Evolutionary conservation across 805 yeast genomes (phyloP).

Genomic region (Tetrapisispora pingtungensis): DNA sequence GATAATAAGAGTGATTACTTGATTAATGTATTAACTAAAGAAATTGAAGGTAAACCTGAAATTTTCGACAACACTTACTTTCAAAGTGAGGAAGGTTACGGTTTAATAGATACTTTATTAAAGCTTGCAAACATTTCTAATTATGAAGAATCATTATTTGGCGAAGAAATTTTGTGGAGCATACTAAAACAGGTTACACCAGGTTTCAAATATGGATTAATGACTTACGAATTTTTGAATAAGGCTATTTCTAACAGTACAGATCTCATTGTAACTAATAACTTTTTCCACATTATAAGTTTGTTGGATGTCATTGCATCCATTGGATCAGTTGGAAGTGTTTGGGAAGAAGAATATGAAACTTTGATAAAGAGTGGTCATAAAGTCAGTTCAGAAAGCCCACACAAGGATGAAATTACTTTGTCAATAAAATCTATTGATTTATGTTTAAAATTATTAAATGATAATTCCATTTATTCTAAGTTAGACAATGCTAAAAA

Average conservation of each 20-base stretch:
- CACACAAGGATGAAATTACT: conserved; percentile 43
- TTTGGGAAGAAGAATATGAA: conserved; percentile 56
- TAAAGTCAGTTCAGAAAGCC: conserved; percentile 34
- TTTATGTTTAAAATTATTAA: conserved; percentile 43
- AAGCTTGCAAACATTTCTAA: conserved; percentile 17
- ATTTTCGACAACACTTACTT: conserved; percentile 21
- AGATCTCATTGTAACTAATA: neutral
- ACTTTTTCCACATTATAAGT: conserved; percentile 53
- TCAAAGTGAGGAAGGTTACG: conserved; percentile 34
- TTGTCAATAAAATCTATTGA: conserved; percentile 50
- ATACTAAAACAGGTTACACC: conserved; percentile 22
- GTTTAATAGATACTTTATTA: conserved; percentile 36
- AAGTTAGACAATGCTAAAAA: conserved; percentile 25
- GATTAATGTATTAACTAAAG: conserved; percentile 12
- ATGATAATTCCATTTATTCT: conserved; percentile 21
- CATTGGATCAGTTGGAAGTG: conserved; percentile 66
- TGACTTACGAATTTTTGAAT: conserved; percentile 1
- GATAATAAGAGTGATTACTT: conserved; percentile 11
- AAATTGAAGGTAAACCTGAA: conserved; percentile 20
- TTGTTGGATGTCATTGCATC: conserved; percentile 67
- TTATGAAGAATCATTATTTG: conserved; percentile 31
- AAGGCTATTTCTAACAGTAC: neutral
- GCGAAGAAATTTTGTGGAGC: conserved; percentile 45
- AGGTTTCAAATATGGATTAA: neutral
- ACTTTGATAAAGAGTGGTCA: conserved; percentile 33